phyloP scores from a whole-genome alignment of 2,329 filamentous ascomycete genomes.

The Sphaerulina vaccinii region DNA sequence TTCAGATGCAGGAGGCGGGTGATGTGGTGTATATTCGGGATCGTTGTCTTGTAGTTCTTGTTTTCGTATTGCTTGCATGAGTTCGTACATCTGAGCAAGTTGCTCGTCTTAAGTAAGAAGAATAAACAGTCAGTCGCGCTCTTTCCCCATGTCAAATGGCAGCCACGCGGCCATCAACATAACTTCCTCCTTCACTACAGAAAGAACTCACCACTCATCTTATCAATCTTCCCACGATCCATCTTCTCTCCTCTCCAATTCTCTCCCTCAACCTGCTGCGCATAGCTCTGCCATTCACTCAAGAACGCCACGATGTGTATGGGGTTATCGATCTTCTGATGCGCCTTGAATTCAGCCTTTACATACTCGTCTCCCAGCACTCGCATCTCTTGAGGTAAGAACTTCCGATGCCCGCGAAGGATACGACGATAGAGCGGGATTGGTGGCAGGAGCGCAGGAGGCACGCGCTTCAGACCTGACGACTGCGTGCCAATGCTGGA shows the following conservation, averaged over 20 bases:
- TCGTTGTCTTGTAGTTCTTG: constrained; percentile 51
- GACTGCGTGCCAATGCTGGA: constrained; percentile 36
- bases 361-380: constrained; percentile 88
- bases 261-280: constrained; percentile 86
- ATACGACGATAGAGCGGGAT: constrained; percentile 87
- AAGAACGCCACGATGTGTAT: constrained; percentile 93
- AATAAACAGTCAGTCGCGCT: constrained; percentile 37
- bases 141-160: not conserved
- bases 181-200: not conserved
- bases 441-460: constrained; percentile 75
- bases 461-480: constrained; percentile 39
- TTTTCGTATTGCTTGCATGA: constrained; percentile 78
- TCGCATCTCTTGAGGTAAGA: constrained; percentile 70
- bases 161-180: not conserved
- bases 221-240: constrained; percentile 78
- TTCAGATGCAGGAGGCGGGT: constrained; percentile 18
- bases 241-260: constrained; percentile 80
- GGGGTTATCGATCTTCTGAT: constrained; percentile 82
- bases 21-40: constrained; percentile 28
- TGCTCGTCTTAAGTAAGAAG: constrained; percentile 63
- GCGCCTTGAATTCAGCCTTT: constrained; percentile 86
- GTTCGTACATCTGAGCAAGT: constrained; percentile 86
- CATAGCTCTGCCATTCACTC: constrained; percentile 96
- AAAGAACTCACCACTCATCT: constrained; percentile 77
- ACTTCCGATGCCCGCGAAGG: constrained; percentile 79